Percentiles rank a stretch among this genome's conserved stretches.
These are phyloP conservation scores for Tulasnella sp. DNA, from an alignment of 768 basidiomycete species.

Conservation along the genomic window DNA sequence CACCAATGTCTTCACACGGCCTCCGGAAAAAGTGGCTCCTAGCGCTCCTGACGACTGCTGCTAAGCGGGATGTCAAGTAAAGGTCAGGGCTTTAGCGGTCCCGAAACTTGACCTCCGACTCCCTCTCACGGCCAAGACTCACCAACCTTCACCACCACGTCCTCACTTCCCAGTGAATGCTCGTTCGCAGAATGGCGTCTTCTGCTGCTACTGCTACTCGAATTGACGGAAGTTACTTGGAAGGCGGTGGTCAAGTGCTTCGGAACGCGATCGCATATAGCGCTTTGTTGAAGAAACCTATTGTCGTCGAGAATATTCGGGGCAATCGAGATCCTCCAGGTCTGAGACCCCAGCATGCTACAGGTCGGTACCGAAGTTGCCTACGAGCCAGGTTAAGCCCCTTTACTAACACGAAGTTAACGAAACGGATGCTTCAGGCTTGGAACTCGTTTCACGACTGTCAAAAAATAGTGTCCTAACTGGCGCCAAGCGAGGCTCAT, in stretches of 20 bases:
- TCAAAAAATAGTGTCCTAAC: conserved; percentile 38
- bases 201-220: not conserved
- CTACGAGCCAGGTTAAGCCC: not conserved
- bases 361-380: conserved; percentile 32
- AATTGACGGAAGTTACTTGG: conserved; percentile 2
- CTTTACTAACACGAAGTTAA: not conserved
- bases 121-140: not conserved
- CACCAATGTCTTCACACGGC: not conserved
- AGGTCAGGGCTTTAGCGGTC: no score
- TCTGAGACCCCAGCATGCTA: conserved; percentile 59
- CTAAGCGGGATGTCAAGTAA: no score
- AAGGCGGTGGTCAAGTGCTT: conserved; percentile 54
- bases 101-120: not conserved
- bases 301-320: conserved; percentile 52
- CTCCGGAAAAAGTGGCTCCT: no score
- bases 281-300: conserved; percentile 48
- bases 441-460: conserved; percentile 53
- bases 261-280: conserved; percentile 58
- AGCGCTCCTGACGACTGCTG: no score
- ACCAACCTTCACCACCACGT: not conserved
- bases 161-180: not conserved
- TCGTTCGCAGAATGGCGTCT: not conserved
- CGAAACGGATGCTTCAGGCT: conserved; percentile 32
- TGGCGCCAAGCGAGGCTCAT: conserved; percentile 45
- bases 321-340: conserved; percentile 47